Percentiles rank a stretch among this genome's conserved stretches.
Evolutionary conservation across 148 eudicot species (phyloP).

Genomic region (Chenopodium suecicum): DNA sequence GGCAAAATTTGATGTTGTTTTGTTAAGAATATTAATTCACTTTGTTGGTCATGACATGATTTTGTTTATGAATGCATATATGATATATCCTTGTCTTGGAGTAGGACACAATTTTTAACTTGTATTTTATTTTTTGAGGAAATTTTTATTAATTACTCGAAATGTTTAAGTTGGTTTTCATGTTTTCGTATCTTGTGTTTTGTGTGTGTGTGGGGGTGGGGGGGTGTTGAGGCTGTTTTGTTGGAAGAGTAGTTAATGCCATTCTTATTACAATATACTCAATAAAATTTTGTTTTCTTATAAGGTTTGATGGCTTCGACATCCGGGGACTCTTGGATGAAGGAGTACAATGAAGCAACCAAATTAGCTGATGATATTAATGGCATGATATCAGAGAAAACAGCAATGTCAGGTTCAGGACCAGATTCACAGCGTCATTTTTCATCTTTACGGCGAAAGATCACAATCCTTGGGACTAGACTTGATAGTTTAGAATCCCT

Average conservation of each 20-base stretch:
- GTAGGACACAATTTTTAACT: too few species aligned
- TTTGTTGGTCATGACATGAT: too few species aligned
- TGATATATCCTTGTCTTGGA: too few species aligned
- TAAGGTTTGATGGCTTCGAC: slow-evolving; percentile 58
- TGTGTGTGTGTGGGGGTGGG: too few species aligned
- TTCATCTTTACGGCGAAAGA: slow-evolving; percentile 75
- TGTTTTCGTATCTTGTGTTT: too few species aligned
- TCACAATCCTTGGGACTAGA: slow-evolving; percentile 85
- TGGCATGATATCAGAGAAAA: slow-evolving; percentile 73
- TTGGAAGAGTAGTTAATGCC: neutral
- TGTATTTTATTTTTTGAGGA: too few species aligned
- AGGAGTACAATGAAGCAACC: slow-evolving; percentile 79
- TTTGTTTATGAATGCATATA: too few species aligned
- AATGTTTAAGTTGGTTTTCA: too few species aligned
- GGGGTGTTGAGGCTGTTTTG: too few species aligned
- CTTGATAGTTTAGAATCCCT: slow-evolving; percentile 75
- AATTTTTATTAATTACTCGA: too few species aligned
- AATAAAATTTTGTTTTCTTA: slow-evolving; percentile 10
- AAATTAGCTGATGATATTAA: slow-evolving; percentile 74
- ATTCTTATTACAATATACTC: neutral
- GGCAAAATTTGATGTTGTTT: too few species aligned
- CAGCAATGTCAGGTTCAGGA: slow-evolving; percentile 51
- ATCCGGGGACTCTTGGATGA: slow-evolving; percentile 69
- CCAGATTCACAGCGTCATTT: slow-evolving; percentile 75
- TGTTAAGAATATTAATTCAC: too few species aligned